phyloP scores from a whole-genome alignment of 768 basidiomycete species.

The Thelephora aurantiotincta region DNA sequence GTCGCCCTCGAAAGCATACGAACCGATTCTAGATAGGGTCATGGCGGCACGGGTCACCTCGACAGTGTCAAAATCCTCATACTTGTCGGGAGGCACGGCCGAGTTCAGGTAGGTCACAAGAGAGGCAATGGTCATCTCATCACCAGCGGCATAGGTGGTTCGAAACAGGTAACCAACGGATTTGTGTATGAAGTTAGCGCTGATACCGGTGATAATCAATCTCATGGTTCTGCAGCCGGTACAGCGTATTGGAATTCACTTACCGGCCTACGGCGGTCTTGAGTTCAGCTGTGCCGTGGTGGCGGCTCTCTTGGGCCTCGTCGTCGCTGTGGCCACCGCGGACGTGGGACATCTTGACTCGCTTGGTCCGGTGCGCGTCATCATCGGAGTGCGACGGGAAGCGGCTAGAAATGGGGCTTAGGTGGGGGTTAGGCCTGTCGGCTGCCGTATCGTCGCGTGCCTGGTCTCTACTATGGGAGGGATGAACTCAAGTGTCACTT shows the following conservation, averaged over 20 bases:
- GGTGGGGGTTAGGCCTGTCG: no score
- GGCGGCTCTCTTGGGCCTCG: slow-evolving; percentile 13
- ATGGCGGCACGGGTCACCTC: slow-evolving; percentile 35
- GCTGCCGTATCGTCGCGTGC: neutral
- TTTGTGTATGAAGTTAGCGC: slow-evolving; percentile 43
- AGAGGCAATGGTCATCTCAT: slow-evolving; percentile 58
- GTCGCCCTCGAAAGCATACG: slow-evolving; percentile 19
- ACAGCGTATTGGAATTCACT: slow-evolving; percentile 11
- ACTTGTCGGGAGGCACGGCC: slow-evolving; percentile 63
- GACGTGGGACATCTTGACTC: neutral
- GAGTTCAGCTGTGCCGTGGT: slow-evolving; percentile 32
- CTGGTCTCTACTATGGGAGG: slow-evolving; percentile 6
- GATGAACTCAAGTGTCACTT: slow-evolving; percentile 1
- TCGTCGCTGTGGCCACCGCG: slow-evolving; percentile 10
- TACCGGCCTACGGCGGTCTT: slow-evolving; percentile 49
- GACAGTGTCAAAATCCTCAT: slow-evolving; percentile 69
- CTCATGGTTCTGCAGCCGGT: no score
- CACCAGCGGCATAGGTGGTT: slow-evolving; percentile 50
- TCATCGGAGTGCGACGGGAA: neutral
- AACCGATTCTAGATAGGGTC: slow-evolving; percentile 15
- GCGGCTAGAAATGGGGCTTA: neutral
- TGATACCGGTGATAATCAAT: slow-evolving; percentile 11
- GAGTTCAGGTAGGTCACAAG: slow-evolving; percentile 62
- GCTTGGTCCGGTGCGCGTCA: neutral
- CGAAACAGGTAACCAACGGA: slow-evolving; percentile 52